Evolutionary conservation across 2,329 filamentous ascomycete genomes (phyloP).

Genomic region (Zymoseptoria passerinii): DNA sequence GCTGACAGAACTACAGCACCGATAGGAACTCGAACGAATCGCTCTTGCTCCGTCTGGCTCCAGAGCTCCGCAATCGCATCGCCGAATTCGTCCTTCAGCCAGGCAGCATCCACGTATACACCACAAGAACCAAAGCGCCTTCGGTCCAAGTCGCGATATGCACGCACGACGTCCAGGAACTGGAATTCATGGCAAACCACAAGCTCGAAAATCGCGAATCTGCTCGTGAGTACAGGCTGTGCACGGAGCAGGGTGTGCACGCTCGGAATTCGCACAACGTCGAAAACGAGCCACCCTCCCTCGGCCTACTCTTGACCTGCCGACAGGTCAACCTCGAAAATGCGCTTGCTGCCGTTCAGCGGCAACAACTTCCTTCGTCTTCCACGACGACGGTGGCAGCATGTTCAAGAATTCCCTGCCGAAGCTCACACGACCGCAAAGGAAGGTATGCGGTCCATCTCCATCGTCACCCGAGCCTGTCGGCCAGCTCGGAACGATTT

Average conservation of each 20-base stretch:
- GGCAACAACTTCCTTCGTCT: not conserved
- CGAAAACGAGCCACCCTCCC: constrained; percentile 87
- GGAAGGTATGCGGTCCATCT: not conserved
- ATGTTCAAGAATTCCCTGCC: not conserved
- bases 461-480: not conserved
- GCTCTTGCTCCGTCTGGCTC: not conserved
- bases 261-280: no score
- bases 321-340: constrained; percentile 54
- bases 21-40: not conserved
- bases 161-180: not conserved
- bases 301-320: constrained; percentile 96
- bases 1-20: not conserved
- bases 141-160: not conserved
- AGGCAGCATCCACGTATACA: not conserved
- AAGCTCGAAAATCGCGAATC: not conserved
- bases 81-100: not conserved
- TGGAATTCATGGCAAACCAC: not conserved
- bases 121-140: not conserved
- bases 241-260: no score
- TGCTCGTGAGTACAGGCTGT: no score
- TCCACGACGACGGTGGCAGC: not conserved
- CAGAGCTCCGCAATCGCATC: not conserved
- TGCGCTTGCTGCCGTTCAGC: not conserved
- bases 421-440: not conserved
- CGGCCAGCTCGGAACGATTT: not conserved